These are phyloP conservation scores for Triangularia verruculosa DNA, from an alignment of 2,329 filamentous ascomycete species.

Conservation along the genomic window DNA sequence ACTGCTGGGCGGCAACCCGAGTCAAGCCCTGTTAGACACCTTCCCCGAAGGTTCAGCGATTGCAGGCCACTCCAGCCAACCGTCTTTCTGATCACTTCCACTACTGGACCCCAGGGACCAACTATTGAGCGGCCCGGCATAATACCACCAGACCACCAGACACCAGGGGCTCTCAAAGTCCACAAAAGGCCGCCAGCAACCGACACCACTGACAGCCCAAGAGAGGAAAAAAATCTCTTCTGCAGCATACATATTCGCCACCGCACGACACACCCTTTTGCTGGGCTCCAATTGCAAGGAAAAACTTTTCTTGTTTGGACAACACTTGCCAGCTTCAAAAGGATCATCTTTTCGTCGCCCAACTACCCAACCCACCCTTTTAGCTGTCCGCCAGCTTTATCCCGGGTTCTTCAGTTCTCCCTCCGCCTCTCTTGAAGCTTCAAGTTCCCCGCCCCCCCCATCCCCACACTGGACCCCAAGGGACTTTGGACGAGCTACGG, in stretches of 20 bases:
- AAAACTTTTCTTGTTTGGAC: not conserved
- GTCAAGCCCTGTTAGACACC: constrained; percentile 6
- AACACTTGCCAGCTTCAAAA: not conserved
- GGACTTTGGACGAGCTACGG: constrained; percentile 2
- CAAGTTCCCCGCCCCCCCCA: constrained; percentile 5
- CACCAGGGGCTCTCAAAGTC: not conserved
- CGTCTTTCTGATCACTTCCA: constrained; percentile 8
- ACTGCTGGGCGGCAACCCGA: constrained; percentile 8
- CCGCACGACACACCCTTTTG: constrained; percentile 19
- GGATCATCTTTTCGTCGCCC: not conserved
- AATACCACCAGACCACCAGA: constrained; percentile 1
- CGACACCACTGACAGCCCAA: constrained; percentile 10
- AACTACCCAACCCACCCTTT: not conserved
- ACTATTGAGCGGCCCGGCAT: constrained; percentile 13
- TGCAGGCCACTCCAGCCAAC: constrained; percentile 9
- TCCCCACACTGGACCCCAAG: constrained; percentile 16
- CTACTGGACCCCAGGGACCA: constrained; percentile 6
- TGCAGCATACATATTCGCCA: constrained; percentile 30
- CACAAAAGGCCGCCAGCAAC: constrained; percentile 6
- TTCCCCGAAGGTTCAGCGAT: constrained; percentile 9
- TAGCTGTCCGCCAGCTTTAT: not conserved
- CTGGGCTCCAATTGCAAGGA: constrained; percentile 7
- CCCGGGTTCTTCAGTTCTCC: not conserved
- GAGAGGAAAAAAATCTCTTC: constrained; percentile 25
- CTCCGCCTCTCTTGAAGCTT: not conserved